A percentile compares a stretch with the other conserved stretches of the same genome.
These are phyloP conservation scores for Apiospora arundinis DNA, from an alignment of 2,329 filamentous ascomycete species.

Conservation along the genomic window DNA sequence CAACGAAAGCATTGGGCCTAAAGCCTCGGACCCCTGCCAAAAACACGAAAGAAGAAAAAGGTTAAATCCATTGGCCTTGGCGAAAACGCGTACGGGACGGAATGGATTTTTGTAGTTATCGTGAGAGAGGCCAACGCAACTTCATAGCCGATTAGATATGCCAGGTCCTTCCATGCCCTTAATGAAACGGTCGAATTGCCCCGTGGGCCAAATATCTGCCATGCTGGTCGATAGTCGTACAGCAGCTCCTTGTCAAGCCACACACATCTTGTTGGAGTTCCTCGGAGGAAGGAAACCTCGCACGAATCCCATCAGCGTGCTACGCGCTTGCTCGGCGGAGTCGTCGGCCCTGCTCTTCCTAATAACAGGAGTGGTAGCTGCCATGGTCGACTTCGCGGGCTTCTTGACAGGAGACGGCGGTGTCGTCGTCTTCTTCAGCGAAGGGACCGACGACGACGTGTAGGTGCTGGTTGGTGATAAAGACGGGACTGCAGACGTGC, in stretches of 20 bases:
- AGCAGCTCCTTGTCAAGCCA: slow-evolving; percentile 33
- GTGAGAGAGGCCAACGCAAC: slow-evolving; percentile 4
- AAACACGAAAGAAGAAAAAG: slow-evolving; percentile 17
- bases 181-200: neutral
- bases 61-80: slow-evolving; percentile 6
- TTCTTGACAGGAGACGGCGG: slow-evolving; percentile 34
- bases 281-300: slow-evolving; percentile 38
- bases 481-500: slow-evolving; percentile 68
- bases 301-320: slow-evolving; percentile 39
- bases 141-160: slow-evolving; percentile 10
- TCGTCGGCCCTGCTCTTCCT: slow-evolving; percentile 40
- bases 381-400: slow-evolving; percentile 33
- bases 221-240: slow-evolving; percentile 2
- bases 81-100: neutral
- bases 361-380: slow-evolving; percentile 19
- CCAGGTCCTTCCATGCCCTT: neutral
- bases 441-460: slow-evolving; percentile 34
- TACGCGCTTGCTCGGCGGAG: slow-evolving; percentile 39
- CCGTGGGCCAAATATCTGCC: neutral
- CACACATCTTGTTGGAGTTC: slow-evolving; percentile 39
- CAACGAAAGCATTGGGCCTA: slow-evolving; percentile 17
- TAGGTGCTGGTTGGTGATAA: slow-evolving; percentile 49
- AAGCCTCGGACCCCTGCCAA: slow-evolving; percentile 5
- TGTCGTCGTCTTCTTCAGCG: slow-evolving; percentile 27
- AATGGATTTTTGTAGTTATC: slow-evolving; percentile 17